These are phyloP conservation scores for Takashimella koratensis DNA, from an alignment of 1,284 basidiomycete species.

Conservation along the genomic window DNA sequence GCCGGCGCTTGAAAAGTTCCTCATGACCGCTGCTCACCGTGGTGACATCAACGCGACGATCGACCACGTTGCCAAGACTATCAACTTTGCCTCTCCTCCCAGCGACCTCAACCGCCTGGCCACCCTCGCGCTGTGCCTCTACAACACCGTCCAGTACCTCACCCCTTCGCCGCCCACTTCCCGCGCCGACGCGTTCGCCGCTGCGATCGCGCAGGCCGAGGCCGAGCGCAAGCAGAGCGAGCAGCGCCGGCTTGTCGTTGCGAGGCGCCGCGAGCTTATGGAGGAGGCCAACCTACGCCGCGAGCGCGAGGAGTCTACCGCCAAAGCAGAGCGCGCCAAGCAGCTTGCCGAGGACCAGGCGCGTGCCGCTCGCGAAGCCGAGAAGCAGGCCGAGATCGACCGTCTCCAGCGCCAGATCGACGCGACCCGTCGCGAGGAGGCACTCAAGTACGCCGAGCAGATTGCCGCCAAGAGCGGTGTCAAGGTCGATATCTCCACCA, in stretches of 20 bases:
- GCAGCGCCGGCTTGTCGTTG: constrained; percentile 75
- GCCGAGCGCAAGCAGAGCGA: constrained; percentile 71
- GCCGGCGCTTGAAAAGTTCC: constrained; percentile 81
- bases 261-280: constrained; percentile 79
- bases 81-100: constrained; percentile 61
- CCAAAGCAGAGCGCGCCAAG: constrained; percentile 68
- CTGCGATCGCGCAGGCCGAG: constrained; percentile 51
- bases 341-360: constrained; percentile 72
- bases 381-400: constrained; percentile 69
- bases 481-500: constrained; percentile 77
- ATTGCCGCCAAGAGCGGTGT: constrained; percentile 79
- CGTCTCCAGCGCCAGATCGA: constrained; percentile 79
- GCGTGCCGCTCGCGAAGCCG: constrained; percentile 64
- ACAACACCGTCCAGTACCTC: constrained; percentile 62
- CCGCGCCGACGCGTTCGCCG: constrained; percentile 46
- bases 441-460: constrained; percentile 82
- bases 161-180: constrained; percentile 45
- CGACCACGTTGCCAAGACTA: constrained; percentile 81
- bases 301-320: constrained; percentile 85
- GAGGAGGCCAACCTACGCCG: constrained; percentile 80
- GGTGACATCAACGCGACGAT: constrained; percentile 85
- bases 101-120: constrained; percentile 58
- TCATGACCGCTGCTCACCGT: constrained; percentile 85
- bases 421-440: constrained; percentile 74
- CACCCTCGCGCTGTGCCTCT: constrained; percentile 67